A percentile compares a stretch with the other conserved stretches of the same genome.
Evolutionary conservation across 2,329 filamentous ascomycete genomes (phyloP).

Genomic region (Metarhizium guizhouense): DNA sequence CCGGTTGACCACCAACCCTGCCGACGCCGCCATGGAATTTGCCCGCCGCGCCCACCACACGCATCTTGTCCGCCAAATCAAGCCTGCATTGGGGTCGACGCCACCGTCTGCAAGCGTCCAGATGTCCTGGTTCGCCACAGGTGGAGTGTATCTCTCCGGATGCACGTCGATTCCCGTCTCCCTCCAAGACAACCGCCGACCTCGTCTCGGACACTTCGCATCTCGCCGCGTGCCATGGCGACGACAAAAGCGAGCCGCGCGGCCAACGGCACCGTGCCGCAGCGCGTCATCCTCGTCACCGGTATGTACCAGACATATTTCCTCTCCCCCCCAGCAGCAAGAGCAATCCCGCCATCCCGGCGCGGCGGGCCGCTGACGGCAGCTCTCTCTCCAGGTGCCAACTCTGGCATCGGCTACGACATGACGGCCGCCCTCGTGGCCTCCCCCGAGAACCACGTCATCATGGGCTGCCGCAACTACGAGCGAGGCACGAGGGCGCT

Average conservation of each 20-base stretch:
- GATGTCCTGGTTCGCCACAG: background rate
- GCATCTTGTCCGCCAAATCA: no score
- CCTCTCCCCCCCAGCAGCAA: background rate
- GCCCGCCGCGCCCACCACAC: no score
- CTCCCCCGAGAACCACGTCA: constrained; percentile 28
- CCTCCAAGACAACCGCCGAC: no score
- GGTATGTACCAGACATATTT: constrained; percentile 10
- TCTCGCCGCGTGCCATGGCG: background rate
- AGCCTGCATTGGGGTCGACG: background rate
- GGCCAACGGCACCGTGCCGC: background rate
- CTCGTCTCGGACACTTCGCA: background rate
- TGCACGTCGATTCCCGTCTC: no score
- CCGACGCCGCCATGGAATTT: background rate
- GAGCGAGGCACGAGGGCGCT: constrained; percentile 28
- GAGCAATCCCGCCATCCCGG: no score
- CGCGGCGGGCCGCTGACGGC: no score
- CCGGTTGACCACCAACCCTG: background rate
- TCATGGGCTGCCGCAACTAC: constrained; percentile 24
- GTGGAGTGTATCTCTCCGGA: no score
- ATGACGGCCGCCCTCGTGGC: constrained; percentile 25
- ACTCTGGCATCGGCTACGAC: constrained; percentile 38
- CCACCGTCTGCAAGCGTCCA: background rate
- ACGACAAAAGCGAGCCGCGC: background rate
- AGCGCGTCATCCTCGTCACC: constrained; percentile 15
- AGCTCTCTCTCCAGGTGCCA: constrained; percentile 22